These are phyloP conservation scores for Spergularia marina DNA, from an alignment of 148 eudicot species.

Conservation along the genomic window DNA sequence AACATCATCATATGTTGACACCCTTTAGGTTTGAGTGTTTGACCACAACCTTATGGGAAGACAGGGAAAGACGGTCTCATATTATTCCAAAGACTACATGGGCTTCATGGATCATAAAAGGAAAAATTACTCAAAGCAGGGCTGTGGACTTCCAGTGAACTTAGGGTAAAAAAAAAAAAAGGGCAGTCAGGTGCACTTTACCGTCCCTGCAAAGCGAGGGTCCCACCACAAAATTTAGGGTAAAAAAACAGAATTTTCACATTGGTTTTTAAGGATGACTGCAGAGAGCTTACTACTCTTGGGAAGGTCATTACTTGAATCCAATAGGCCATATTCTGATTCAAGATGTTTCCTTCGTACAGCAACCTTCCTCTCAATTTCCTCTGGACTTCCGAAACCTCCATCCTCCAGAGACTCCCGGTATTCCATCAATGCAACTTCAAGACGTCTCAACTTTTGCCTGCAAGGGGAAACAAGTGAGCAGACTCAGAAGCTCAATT, in stretches of 20 bases:
- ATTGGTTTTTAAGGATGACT: background rate
- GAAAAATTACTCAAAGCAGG: no score
- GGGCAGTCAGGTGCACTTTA: no score
- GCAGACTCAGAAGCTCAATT: background rate
- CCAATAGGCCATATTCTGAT: slow-evolving; percentile 66
- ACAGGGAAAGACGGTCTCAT: no score
- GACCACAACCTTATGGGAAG: no score
- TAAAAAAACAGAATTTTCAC: background rate
- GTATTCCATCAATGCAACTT: slow-evolving; percentile 91
- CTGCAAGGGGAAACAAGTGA: slow-evolving; percentile 32
- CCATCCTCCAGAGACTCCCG: slow-evolving; percentile 86
- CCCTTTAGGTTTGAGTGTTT: no score
- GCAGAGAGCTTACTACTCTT: slow-evolving; percentile 47
- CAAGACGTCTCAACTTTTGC: slow-evolving; percentile 84
- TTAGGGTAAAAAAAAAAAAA: no score
- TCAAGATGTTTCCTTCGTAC: slow-evolving; percentile 51
- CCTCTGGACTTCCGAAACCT: slow-evolving; percentile 64
- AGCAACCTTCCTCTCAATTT: slow-evolving; percentile 79
- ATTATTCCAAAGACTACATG: no score
- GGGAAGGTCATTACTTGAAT: slow-evolving; percentile 46
- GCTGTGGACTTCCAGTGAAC: no score
- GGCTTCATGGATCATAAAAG: no score
- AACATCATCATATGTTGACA: no score
- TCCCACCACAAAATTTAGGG: no score
- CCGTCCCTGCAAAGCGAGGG: no score